Conservation (phyloP, 495 filamentous ascomycete genomes). For the Sphaerosporella brunnea region DNA sequence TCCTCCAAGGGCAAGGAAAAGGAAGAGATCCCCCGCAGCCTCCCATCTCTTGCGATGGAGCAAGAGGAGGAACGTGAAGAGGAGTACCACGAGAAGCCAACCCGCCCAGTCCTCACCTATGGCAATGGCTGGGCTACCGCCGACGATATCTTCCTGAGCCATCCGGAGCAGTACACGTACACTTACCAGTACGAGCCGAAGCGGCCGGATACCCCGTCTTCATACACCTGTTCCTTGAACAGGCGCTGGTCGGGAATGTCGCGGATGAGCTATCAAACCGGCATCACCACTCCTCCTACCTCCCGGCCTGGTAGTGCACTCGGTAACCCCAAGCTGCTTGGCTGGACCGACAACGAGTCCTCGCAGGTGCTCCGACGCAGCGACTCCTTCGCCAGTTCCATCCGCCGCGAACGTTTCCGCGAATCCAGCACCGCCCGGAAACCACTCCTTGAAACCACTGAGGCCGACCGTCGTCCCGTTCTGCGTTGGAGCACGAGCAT, state of each 20-base stretch:
- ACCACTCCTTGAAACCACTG: neutral
- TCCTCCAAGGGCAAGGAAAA: neutral
- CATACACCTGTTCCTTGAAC: neutral
- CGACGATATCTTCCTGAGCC: neutral
- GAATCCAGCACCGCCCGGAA: neutral
- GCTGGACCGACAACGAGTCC: slow-evolving; percentile 1
- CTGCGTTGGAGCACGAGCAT: neutral
- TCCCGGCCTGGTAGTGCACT: slow-evolving; percentile 1
- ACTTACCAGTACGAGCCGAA: neutral
- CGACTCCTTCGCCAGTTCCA: neutral
- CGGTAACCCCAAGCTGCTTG: slow-evolving; percentile 2
- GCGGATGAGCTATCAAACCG: slow-evolving; percentile 2
- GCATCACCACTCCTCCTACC: slow-evolving; percentile 1
- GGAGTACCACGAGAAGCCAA: neutral
- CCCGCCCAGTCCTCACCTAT: neutral
- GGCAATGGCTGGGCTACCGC: neutral
- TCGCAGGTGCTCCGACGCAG: neutral
- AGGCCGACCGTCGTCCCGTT: neutral
- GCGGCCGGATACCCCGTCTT: slow-evolving; percentile 1
- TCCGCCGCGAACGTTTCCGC: slow-evolving; percentile 5
- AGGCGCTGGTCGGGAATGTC: slow-evolving; percentile 3
- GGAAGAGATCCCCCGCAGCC: neutral
- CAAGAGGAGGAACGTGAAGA: neutral
- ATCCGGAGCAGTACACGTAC: neutral
- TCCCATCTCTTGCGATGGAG: neutral